Evolutionary conservation across 2,329 filamentous ascomycete species (phyloP).

Genomic region (Talaromyces sp.): DNA sequence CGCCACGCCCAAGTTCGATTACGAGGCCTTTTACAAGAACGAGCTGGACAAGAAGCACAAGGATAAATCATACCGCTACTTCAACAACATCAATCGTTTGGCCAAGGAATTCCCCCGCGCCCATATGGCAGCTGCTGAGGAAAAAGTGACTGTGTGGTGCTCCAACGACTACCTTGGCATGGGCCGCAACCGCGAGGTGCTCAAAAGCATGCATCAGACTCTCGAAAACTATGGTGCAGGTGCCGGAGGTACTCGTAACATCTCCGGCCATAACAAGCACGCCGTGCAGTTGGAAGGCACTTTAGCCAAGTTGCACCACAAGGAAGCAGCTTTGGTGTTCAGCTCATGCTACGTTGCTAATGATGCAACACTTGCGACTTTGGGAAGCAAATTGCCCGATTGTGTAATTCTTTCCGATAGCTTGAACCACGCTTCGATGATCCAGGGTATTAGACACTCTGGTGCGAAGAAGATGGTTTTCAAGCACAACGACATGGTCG

Average conservation of each 20-base stretch:
- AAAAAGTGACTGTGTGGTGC: constrained; percentile 96
- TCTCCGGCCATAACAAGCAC: constrained; percentile 95
- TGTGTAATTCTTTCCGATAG: constrained; percentile 98
- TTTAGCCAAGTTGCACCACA: constrained; percentile 82
- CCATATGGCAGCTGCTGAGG: constrained; percentile 78
- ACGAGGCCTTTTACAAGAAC: constrained; percentile 79
- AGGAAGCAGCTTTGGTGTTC: constrained; percentile 90
- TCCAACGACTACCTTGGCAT: constrained; percentile 99
- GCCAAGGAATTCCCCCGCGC: constrained; percentile 94
- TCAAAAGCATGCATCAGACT: constrained; percentile 91
- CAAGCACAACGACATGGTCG: constrained; percentile 94
- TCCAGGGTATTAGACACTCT: constrained; percentile 96
- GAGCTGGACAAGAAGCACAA: constrained; percentile 99
- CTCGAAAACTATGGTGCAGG: constrained; percentile 92
- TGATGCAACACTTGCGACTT: constrained; percentile 89
- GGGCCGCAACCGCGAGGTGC: constrained; percentile 82
- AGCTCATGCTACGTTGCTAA: constrained; percentile 98
- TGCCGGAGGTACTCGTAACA: constrained; percentile 93
- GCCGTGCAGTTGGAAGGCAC: constrained; percentile 79
- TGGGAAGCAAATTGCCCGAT: constrained; percentile 94
- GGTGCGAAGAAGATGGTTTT: constrained; percentile 97
- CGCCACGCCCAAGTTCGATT: constrained; percentile 68
- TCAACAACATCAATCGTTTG: constrained; percentile 99
- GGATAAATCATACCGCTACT: constrained; percentile 99
- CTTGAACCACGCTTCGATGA: constrained; percentile 98